Conservation (phyloP, 345 rosid species). For the Boechera divaricarpa region DNA sequence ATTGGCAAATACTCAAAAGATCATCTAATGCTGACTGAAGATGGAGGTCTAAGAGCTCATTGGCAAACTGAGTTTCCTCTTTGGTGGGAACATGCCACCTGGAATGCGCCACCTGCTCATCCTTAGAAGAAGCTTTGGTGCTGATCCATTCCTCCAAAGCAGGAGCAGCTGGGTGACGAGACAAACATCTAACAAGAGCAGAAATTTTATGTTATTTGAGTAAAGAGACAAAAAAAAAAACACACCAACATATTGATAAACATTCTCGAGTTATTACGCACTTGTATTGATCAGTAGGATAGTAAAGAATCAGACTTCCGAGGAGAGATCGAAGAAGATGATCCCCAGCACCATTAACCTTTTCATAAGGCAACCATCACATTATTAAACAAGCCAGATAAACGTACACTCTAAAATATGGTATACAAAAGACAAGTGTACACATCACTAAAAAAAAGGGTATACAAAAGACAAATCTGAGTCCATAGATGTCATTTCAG, state of each 20-base stretch:
- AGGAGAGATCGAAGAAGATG: constrained; percentile 91
- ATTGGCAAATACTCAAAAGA: constrained; percentile 79
- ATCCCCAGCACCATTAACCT: constrained; percentile 98
- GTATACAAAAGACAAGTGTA: constrained; percentile 11
- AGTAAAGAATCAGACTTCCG: constrained; percentile 88
- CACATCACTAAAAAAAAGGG: constrained; percentile 23
- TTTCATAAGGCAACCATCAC: constrained; percentile 38
- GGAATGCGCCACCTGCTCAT: constrained; percentile 58
- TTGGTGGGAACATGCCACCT: constrained; percentile 90
- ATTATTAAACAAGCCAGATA: constrained; percentile 23
- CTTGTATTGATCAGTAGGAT: constrained; percentile 92
- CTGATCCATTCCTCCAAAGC: constrained; percentile 94
- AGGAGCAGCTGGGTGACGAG: constrained; percentile 77
- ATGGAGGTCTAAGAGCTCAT: constrained; percentile 90
- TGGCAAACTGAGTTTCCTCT: constrained; percentile 91
- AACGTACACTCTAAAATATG: constrained; percentile 18
- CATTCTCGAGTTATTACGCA: constrained; percentile 46
- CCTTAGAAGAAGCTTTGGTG: constrained; percentile 71
- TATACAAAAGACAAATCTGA: constrained; percentile 17
- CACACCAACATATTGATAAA: neutral
- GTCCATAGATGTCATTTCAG: constrained; percentile 26
- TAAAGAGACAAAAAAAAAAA: constrained; percentile 10
- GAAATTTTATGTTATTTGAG: constrained; percentile 36
- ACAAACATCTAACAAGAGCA: constrained; percentile 62
- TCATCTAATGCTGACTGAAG: constrained; percentile 87